phyloP scores from a whole-genome alignment of 257 asterid genomes.

The Solanum acaule region DNA sequence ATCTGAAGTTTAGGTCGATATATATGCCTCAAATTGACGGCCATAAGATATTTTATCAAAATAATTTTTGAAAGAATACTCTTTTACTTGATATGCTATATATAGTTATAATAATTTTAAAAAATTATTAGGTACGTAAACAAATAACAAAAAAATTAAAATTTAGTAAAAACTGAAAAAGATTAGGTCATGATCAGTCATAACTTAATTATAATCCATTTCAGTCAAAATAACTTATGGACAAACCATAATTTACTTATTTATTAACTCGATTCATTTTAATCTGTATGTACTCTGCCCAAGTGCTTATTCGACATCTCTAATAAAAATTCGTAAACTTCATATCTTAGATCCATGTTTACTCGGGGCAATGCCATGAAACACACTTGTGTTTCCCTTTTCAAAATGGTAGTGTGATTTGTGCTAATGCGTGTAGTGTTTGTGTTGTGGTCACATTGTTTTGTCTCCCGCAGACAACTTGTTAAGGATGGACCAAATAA shows the following conservation, averaged over 20 bases:
- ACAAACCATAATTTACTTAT: not conserved
- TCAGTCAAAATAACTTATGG: not conserved
- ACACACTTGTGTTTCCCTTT: not conserved
- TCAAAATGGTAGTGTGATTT: not conserved
- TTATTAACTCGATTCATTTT: not conserved
- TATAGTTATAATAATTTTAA: not conserved
- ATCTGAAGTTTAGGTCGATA: not conserved
- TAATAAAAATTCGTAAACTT: not conserved
- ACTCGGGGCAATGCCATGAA: too few species aligned
- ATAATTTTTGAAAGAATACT: not conserved
- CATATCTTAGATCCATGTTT: fast-evolving
- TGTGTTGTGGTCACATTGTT: not conserved
- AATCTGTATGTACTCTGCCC: fast-evolving
- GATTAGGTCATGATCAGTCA: fast-evolving
- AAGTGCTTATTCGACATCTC: fast-evolving
- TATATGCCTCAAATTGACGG: not conserved
- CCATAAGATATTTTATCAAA: not conserved
- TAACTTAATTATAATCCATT: not conserved
- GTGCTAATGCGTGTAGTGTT: not conserved
- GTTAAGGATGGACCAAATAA: not conserved
- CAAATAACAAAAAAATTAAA: not conserved
- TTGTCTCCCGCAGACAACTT: not conserved
- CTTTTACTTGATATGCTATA: not conserved
- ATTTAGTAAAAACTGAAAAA: not conserved
- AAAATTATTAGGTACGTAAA: not conserved